Evolutionary conservation across 1,139 yeast genomes (phyloP), one percentile per base, ranked within the genome.

Genomic region (Hansenula sp.): DNA sequence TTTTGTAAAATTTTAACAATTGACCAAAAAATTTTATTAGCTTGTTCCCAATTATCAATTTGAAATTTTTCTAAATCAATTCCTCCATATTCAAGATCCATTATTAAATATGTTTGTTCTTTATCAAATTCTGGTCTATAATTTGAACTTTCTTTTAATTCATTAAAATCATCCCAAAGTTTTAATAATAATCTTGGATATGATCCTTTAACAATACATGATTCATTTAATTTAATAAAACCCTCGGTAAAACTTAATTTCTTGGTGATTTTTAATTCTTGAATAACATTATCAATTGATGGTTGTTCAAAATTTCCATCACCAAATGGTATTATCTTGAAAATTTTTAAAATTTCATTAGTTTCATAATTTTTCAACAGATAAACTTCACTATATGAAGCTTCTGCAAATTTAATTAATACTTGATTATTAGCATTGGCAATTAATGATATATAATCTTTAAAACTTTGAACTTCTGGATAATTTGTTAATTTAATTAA

Each of bases 271-370:
- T 64, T 60, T 35, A 75, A 55, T 49, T 75, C 82, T 47, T 72
- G 77, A 20, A 72, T 60, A 11, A 71, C 57, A 42, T 72, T 73
- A 27, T 63, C 60, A 11, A 69, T 55, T 2, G 65, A 60, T n/a
- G 71, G 59, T 49, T 73, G 77, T 16, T 64, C 66, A 16, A 43
- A 43, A 22, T 59, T 49, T 30, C 60, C 67, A 39, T 65, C 62
- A 33, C 77, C 77, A 57, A 77, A 74, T 7, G 81, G 78, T 36
- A 75, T 65, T 24, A 77, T 57, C 46, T 76, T 75, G 57, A 69
- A 63, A 27, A 73, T 71, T 36, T 55, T 57, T 14, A 48, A 29
- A 8, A 61, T 59, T 10, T 48, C 40, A 20, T 48, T 47, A 3
- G 56, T 47, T 29, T 45, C 38, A 18, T 44, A 41, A 29, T 52